Evolutionary conservation across 305 asterid species (phyloP).

Genomic region (Fraxinus greggii): DNA sequence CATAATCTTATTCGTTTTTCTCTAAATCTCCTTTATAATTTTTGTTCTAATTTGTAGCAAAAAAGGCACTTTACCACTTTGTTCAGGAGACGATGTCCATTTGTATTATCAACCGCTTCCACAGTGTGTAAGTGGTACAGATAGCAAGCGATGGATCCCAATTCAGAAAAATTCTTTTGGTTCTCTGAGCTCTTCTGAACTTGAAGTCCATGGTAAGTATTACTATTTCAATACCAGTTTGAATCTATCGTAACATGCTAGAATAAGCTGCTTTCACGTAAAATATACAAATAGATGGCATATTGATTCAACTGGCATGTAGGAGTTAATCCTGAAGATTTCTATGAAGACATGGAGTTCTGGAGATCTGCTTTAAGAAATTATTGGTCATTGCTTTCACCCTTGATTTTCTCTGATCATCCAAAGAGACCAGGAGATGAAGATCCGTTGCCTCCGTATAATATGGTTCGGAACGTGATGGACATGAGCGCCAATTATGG

Average conservation of each 20-base stretch:
- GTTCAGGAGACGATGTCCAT: constrained; percentile 67
- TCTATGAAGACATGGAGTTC: constrained; percentile 57
- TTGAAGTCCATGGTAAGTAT: constrained; percentile 68
- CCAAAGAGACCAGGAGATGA: constrained; percentile 99
- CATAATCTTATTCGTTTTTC: not conserved
- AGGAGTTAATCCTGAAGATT: constrained; percentile 78
- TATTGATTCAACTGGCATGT: constrained; percentile 22
- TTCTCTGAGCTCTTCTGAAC: constrained; percentile 44
- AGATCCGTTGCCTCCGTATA: constrained; percentile 91
- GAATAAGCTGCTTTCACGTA: constrained; percentile 12
- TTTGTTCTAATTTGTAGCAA: constrained; percentile 36
- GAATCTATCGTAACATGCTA: not conserved
- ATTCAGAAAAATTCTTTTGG: constrained; percentile 59
- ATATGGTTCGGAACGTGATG: constrained; percentile 96
- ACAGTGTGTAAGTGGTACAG: constrained; percentile 67
- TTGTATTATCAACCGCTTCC: constrained; percentile 72
- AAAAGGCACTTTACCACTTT: constrained; percentile 53
- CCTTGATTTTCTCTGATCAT: constrained; percentile 96
- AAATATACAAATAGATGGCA: constrained; percentile 1
- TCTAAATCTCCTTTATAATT: constrained; percentile 18
- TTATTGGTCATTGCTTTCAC: constrained; percentile 95
- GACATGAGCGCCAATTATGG: constrained; percentile 95
- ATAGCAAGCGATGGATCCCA: constrained; percentile 76
- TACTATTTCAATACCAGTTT: constrained; percentile 6
- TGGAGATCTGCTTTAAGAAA: constrained; percentile 75